Base-by-base conservation (phyloP, 805 yeast species). In the Suhomyces sp. region DNA sequence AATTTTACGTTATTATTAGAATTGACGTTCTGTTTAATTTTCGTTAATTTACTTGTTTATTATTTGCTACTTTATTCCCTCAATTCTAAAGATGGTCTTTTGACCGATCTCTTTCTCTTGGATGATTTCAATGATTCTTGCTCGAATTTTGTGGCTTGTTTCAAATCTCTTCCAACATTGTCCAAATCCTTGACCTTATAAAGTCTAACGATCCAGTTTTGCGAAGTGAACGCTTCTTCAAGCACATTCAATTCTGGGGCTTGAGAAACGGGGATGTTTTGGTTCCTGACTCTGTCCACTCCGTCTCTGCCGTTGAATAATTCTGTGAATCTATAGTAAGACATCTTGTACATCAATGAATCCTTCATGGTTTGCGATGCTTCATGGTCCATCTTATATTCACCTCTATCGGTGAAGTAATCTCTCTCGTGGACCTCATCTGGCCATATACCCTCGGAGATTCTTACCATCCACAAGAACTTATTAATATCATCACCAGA, bases 391-490 rank as follows among this genome's bases (percentile, higher is more conserved):
- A 93, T 83, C 52, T 80, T 79, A 60, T 88, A 93, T 60, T 88
- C 96, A 43, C 98, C 97, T 36, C 77, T 65, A 4, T 77, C 77
- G 15, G 90, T 84, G 74, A 90, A 93, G 65, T 68, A 93, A 46
- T 80, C 76, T 44, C 93, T 71, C 66, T 93, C 98, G 47, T 71
- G 75, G 40, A 93, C 81, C 56, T 93, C 98, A n/a, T 93, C 97
- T 1, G 98, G 99, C 99, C 99, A 93, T 41, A 93, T 87, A 36
- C 98, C 98, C 64, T 93, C 96, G n/a, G 96, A 77, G 48, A 93
- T 93, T 61, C 98, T 79, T 19, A 93, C 88, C 99, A 93, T 93
- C 98, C 99, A 95, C 55, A 93, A 64, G 66, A 88, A 93, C 65
- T 93, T 93, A 71, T 93, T 93, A 52, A 93, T 70, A 64, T 95